phyloP scores from a whole-genome alignment of 2,329 filamentous ascomycete species.

The Epichloe sibirici region DNA sequence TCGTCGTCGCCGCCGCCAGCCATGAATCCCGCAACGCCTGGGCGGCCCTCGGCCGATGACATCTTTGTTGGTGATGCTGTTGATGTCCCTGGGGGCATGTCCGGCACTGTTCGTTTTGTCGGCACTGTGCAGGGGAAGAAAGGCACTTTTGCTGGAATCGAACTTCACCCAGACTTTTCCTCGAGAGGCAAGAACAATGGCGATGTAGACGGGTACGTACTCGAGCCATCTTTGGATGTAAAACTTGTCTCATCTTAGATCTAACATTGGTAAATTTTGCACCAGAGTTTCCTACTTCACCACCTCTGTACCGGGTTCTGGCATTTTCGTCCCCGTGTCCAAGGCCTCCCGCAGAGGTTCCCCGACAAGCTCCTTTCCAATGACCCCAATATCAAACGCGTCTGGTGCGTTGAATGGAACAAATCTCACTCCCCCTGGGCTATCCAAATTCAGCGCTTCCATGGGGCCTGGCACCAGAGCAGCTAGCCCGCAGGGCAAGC shows the following conservation, averaged over 20 bases:
- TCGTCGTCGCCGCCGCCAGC: constrained; percentile 16
- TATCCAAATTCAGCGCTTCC: constrained; percentile 80
- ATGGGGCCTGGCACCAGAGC: constrained; percentile 59
- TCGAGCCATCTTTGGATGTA: neutral
- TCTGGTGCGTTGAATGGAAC: constrained; percentile 44
- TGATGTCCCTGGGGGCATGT: constrained; percentile 88
- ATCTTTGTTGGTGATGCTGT: constrained; percentile 71
- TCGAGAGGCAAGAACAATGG: constrained; percentile 86
- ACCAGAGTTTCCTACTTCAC: constrained; percentile 63
- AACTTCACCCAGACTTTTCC: constrained; percentile 72
- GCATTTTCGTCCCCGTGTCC: constrained; percentile 83
- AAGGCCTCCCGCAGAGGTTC: constrained; percentile 61
- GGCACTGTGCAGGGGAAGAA: constrained; percentile 80
- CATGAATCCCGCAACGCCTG: constrained; percentile 43
- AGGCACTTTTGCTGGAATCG: constrained; percentile 84
- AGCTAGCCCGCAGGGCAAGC: constrained; percentile 60
- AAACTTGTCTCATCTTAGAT: neutral
- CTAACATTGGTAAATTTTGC: constrained; percentile 5
- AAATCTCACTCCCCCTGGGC: constrained; percentile 48
- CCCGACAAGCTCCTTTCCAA: constrained; percentile 42
- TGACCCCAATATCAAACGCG: constrained; percentile 57
- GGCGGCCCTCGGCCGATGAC: constrained; percentile 34
- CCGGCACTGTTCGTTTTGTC: constrained; percentile 79
- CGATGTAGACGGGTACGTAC: constrained; percentile 77
- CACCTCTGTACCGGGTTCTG: constrained; percentile 65